Conservation (phyloP, 768 basidiomycete genomes). For the Lactarius vividus region DNA sequence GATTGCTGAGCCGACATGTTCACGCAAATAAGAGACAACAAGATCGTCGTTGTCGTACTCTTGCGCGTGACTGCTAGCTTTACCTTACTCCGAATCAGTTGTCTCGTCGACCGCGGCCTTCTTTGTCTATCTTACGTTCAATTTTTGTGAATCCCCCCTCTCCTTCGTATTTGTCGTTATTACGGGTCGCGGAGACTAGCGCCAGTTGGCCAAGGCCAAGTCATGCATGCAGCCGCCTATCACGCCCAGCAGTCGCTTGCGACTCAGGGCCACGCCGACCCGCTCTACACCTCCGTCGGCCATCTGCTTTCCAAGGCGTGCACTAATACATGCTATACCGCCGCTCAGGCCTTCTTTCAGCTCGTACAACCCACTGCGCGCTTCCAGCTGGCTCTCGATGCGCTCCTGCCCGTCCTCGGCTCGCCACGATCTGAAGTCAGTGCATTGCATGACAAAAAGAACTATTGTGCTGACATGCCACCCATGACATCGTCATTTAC, state of each 20-base stretch:
- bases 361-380: conserved; percentile 73
- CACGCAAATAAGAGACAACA: conserved; percentile 17
- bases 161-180: conserved; percentile 1
- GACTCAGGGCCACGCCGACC: conserved; percentile 42
- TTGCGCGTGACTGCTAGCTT: background rate
- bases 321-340: conserved; percentile 72
- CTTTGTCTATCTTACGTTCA: conserved; percentile 6
- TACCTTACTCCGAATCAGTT: background rate
- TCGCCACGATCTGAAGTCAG: conserved; percentile 31
- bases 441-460: background rate
- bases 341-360: conserved; percentile 70
- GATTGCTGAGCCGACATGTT: background rate
- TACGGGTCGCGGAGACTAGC: conserved; percentile 2
- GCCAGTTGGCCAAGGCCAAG: conserved; percentile 20
- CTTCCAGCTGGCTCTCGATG: conserved; percentile 83
- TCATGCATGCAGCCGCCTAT: conserved; percentile 36
- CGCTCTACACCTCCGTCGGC: conserved; percentile 59
- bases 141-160: background rate
- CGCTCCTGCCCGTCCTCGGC: conserved; percentile 70
- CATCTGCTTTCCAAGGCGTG: conserved; percentile 66
- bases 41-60: background rate
- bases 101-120: background rate
- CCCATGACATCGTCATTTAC: background rate
- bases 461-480: background rate
- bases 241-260: conserved; percentile 36